Percentiles rank a stretch among this genome's conserved stretches.
phyloP scores from a whole-genome alignment of 1,139 yeast genomes.

The Yueomyces sp. region DNA sequence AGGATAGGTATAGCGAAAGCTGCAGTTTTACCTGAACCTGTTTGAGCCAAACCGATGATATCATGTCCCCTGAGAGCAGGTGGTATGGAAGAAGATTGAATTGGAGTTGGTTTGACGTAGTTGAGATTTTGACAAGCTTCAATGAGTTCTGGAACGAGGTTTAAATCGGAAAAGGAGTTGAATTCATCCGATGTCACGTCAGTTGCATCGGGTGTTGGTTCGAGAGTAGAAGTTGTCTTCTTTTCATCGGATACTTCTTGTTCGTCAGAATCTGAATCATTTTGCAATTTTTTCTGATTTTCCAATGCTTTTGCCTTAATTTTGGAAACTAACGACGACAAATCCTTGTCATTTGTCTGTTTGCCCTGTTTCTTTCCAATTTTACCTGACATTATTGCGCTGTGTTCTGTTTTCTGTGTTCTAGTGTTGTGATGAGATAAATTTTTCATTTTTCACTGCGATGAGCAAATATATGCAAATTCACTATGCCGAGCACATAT shows the following conservation, averaged over 20 bases:
- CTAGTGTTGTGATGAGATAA: background rate
- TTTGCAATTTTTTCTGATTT: conserved; percentile 13
- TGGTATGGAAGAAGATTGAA: conserved; percentile 85
- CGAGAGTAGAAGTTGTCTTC: background rate
- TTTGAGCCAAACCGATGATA: conserved; percentile 70
- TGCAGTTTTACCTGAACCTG: conserved; percentile 69
- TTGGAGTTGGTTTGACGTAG: conserved; percentile 69
- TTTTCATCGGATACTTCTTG: background rate
- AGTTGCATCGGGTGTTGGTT: conserved; percentile 8
- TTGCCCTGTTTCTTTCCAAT: background rate
- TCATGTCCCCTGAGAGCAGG: conserved; percentile 80
- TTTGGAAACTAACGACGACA: conserved; percentile 29
- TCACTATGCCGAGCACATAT: too few species aligned
- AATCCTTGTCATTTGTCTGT: conserved; percentile 7
- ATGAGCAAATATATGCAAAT: too few species aligned
- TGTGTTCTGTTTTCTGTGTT: background rate
- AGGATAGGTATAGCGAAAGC: conserved; percentile 21
- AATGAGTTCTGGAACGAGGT: conserved; percentile 67
- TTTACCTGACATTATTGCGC: background rate
- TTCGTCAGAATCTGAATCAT: conserved; percentile 1
- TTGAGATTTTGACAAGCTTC: conserved; percentile 66
- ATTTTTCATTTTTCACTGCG: background rate
- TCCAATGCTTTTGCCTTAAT: conserved; percentile 42
- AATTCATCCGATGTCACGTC: conserved; percentile 18
- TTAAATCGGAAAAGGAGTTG: conserved; percentile 34